Evolutionary conservation across 2,329 filamentous ascomycete species (phyloP).

Genomic region (Ophiostoma quercus): DNA sequence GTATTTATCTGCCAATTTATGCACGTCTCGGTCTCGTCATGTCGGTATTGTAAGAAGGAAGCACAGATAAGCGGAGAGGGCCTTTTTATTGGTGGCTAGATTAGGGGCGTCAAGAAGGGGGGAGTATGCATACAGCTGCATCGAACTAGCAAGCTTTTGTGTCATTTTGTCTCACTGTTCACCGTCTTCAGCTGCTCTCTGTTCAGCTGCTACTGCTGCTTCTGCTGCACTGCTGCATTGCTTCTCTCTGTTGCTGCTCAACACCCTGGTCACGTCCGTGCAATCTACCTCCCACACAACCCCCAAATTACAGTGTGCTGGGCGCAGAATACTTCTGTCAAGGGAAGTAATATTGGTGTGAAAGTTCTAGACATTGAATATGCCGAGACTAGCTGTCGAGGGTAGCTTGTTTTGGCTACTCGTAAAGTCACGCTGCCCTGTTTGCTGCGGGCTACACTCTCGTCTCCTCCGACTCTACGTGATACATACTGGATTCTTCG

Average conservation of each 20-base stretch:
- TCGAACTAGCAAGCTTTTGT: not conserved
- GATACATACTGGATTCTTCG: not conserved
- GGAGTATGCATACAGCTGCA: not conserved
- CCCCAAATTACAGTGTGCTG: not conserved
- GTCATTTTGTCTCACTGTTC: not conserved
- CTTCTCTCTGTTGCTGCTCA: not conserved
- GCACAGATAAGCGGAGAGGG: not conserved
- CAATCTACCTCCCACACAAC: not conserved
- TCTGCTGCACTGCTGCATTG: too few relatives aligned
- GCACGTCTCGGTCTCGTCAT: not conserved
- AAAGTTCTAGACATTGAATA: not conserved
- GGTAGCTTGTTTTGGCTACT: not conserved
- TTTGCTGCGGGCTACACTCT: not conserved
- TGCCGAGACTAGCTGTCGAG: not conserved
- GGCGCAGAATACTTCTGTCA: not conserved
- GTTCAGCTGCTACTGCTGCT: not conserved
- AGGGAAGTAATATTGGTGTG: not conserved
- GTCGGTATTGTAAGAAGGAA: not conserved
- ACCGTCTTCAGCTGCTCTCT: not conserved
- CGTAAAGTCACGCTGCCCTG: not conserved
- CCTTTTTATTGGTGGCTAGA: not conserved
- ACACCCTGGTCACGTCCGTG: not conserved
- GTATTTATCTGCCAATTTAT: not conserved
- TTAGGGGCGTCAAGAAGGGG: not conserved
- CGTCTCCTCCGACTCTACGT: not conserved